Percentiles rank a stretch among this genome's conserved stretches.
Evolutionary conservation across 176 grass and related monocot species (phyloP).

Genomic region (Cenchrus purpureus): DNA sequence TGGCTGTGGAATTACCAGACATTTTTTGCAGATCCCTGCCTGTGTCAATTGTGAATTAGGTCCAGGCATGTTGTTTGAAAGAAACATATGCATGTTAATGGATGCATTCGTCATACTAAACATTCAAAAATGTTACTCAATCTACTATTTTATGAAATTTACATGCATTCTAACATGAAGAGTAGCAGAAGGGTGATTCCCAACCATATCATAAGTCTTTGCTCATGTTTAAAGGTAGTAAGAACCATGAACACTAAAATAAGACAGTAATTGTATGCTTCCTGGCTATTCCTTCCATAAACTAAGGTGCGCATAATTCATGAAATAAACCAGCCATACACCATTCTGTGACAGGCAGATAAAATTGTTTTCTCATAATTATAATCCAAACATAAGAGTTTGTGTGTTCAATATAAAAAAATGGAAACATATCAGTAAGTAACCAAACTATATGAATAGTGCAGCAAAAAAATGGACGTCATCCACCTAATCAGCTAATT

Average conservation of each 20-base stretch:
- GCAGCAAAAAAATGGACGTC: neutral
- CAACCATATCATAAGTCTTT: neutral
- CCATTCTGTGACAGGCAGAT: neutral
- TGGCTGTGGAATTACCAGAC: constrained; percentile 82
- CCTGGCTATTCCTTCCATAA: neutral
- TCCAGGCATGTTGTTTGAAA: constrained; percentile 31
- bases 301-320: neutral
- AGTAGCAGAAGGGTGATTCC: constrained; percentile 6
- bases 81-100: neutral
- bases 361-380: neutral
- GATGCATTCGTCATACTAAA: neutral
- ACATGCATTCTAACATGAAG: neutral
- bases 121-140: neutral
- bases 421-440: constrained; percentile 1
- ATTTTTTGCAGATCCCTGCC: constrained; percentile 98
- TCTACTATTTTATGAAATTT: neutral
- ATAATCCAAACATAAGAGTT: neutral
- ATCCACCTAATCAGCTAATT: neutral
- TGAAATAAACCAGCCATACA: neutral
- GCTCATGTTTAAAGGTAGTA: neutral
- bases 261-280: neutral
- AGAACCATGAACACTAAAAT: neutral
- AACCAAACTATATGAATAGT: neutral
- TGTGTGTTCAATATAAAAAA: neutral
- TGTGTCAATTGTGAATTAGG: constrained; percentile 74